phyloP scores from a whole-genome alignment of 108 stramenopile genomes.

The Skeletonema menzelii region DNA sequence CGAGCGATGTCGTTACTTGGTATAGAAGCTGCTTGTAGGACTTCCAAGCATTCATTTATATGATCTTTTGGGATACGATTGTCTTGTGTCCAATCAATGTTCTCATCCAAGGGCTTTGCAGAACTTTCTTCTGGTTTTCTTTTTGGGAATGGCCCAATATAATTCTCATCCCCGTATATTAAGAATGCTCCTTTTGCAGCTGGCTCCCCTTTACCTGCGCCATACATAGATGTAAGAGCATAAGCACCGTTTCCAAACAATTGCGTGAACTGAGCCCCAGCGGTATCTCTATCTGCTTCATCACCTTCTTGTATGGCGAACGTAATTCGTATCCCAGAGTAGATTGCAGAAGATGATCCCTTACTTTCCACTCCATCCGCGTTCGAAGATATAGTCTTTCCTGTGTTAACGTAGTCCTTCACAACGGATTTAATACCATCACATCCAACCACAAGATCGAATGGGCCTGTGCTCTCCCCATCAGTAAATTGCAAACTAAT shows the following conservation, averaged over 20 bases:
- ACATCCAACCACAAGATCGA: conserved; percentile 82
- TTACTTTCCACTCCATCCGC: conserved; percentile 9
- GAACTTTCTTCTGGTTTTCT: conserved; percentile 14
- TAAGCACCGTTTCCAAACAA: conserved; percentile 80
- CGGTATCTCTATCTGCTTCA: background rate
- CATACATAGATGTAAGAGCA: conserved; percentile 65
- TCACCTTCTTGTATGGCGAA: conserved; percentile 72
- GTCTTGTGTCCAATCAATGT: conserved; percentile 73
- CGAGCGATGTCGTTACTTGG: conserved; percentile 45
- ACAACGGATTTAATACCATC: conserved; percentile 77
- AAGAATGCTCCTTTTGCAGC: conserved; percentile 61
- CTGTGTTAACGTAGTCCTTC: conserved; percentile 63
- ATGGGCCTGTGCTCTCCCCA: conserved; percentile 58
- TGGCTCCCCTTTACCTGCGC: conserved; percentile 51
- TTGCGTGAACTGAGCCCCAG: conserved; percentile 46
- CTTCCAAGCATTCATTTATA: conserved; percentile 14
- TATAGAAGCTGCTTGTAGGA: conserved; percentile 33
- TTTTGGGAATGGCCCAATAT: conserved; percentile 73
- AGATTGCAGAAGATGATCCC: conserved; percentile 53
- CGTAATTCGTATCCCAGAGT: conserved; percentile 76
- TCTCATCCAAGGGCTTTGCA: conserved; percentile 47
- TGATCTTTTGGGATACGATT: conserved; percentile 34
- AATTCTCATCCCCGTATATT: conserved; percentile 65
- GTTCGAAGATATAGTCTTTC: conserved; percentile 23
- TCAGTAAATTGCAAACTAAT: conserved; percentile 62